Evolutionary conservation across 169 alveolate species (phyloP).

Genomic region (Plasmodium adleri): DNA sequence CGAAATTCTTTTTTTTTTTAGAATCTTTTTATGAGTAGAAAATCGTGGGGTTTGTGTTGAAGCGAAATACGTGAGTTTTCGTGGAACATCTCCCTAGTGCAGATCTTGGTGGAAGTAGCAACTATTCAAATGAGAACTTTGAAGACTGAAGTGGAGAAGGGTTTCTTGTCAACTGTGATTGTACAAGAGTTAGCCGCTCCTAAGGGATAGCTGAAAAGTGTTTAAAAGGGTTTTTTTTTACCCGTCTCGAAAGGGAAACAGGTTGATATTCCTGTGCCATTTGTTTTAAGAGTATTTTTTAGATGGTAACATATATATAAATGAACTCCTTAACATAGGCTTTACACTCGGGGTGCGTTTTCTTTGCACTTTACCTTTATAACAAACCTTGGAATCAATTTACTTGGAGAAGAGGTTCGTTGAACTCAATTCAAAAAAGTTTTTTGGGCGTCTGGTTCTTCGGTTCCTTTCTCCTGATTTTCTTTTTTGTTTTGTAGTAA

Average conservation of each 20-base stretch:
- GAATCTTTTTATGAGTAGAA: constrained; percentile 90
- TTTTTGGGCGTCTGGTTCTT: too few relatives aligned
- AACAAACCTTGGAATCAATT: constrained; percentile 90
- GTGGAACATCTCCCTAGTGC: constrained; percentile 94
- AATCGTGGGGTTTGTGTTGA: constrained; percentile 93
- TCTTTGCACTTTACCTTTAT: constrained; percentile 92
- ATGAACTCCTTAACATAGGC: constrained; percentile 92
- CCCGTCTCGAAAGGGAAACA: constrained; percentile 89
- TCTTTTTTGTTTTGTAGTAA: too few relatives aligned
- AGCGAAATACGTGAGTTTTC: constrained; percentile 93
- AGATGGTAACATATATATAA: constrained; percentile 55
- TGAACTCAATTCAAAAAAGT: too few relatives aligned
- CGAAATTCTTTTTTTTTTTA: constrained; percentile 77
- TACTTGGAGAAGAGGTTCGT: constrained; percentile 91
- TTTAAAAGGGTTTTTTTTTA: not conserved
- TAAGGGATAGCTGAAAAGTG: constrained; percentile 89
- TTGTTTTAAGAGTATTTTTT: constrained; percentile 81
- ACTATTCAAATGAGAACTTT: constrained; percentile 93
- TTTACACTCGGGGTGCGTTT: constrained; percentile 92
- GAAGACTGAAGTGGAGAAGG: constrained; percentile 96
- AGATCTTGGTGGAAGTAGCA: constrained; percentile 96
- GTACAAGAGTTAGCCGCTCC: constrained; percentile 95
- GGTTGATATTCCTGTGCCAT: constrained; percentile 92
- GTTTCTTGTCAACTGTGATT: constrained; percentile 92
- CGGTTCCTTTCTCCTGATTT: too few relatives aligned